Base-by-base conservation (phyloP, 2,329 filamentous ascomycete genomes). In the Sarocladium kiliense region DNA sequence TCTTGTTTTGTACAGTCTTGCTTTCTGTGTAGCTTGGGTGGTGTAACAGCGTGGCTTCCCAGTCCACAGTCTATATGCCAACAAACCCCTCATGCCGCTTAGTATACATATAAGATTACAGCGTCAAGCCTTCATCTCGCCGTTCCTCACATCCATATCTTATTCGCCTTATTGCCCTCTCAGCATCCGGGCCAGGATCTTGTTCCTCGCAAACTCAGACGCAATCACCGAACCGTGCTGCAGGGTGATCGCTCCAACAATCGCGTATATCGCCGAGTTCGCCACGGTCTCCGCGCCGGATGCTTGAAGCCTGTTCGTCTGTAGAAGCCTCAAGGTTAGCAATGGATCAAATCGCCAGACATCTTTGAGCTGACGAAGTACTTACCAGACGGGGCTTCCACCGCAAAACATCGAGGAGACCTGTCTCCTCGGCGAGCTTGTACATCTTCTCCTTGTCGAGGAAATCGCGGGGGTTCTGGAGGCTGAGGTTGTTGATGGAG, bases 351-450 rank as follows among this genome's bases (percentile, higher is more conserved):
- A n/a, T n/a, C n/a, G n/a, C n/a, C n/a, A n/a, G n/a, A n/a, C n/a
- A n/a, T n/a, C n/a, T n/a, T n/a, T n/a, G n/a, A n/a, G n/a, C n/a
- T n/a, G n/a, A n/a, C n/a, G n/a, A n/a, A n/a, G n/a, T n/a, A 44
- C 83, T 66, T 76, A 96, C 91, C 75, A 87, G 80, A 74, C 82
- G 84, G 26, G 94, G 94, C 71, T 88, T 89, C 94, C 94, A 97
- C 73, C 94, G 80, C 61, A 96, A 74, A 23, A 97, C 89, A 37
- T 82, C 79, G 56, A 82, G 72, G 65, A 99, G 67, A 0, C 90
- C 88, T 57, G 90, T 86, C 26, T 82, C 79, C 37, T 80, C 71
- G 14, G 87, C 93, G 58, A 99, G 70, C 55, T 74, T 74, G 32
- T 85, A 79, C 57, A 97, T 66, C 64, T 86, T 84, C 44, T 79